phyloP scores from a whole-genome alignment of 2,329 filamentous ascomycete genomes.

The Delphinella strobiligena region DNA sequence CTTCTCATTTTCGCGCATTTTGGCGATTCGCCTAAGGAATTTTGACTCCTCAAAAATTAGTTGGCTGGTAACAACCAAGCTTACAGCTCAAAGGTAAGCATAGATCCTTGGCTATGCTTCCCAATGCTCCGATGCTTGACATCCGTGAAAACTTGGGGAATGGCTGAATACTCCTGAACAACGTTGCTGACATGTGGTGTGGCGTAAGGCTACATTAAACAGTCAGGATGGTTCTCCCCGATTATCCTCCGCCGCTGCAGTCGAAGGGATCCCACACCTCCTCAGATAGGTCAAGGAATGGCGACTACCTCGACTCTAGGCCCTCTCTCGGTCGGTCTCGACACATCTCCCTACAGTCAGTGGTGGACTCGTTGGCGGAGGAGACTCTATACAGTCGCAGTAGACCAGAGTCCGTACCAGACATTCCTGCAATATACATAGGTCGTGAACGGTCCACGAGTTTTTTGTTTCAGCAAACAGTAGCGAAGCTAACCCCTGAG shows the following conservation, averaged over 20 bases:
- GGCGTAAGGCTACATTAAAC: neutral
- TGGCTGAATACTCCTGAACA: no score
- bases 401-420: slow-evolving; percentile 11
- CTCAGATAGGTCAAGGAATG: neutral
- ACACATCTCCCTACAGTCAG: slow-evolving; percentile 20
- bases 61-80: no score
- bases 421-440: slow-evolving; percentile 16
- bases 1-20: no score
- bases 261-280: neutral
- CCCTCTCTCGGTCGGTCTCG: slow-evolving; percentile 19
- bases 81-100: no score
- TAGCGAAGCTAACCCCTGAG: slow-evolving; percentile 8
- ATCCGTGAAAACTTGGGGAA: no score
- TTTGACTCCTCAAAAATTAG: no score
- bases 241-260: slow-evolving; percentile 1
- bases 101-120: no score
- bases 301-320: neutral
- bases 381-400: slow-evolving; percentile 12
- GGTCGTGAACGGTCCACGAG: slow-evolving; percentile 13
- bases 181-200: neutral
- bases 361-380: slow-evolving; percentile 16
- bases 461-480: slow-evolving; percentile 13
- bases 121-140: no score
- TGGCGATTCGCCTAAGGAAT: no score
- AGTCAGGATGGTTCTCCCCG: slow-evolving; percentile 1